Percentiles rank a stretch among this genome's conserved stretches.
Evolutionary conservation across 2,329 filamentous ascomycete species (phyloP).

Genomic region (Fusarium sp.): DNA sequence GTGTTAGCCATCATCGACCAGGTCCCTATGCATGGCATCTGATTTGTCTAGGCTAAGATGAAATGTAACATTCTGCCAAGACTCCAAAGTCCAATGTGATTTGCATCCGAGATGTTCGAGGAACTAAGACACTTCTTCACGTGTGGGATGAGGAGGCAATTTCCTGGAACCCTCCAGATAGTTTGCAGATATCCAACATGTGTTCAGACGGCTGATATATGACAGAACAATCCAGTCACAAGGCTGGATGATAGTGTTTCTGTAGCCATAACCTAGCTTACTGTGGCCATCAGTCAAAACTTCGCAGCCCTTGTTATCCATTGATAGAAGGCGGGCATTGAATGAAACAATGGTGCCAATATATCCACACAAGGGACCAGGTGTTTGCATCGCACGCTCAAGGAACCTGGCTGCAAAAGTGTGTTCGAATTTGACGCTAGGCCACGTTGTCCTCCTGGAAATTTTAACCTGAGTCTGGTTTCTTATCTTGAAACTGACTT

Average conservation of each 20-base stretch:
- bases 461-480: neutral
- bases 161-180: slow-evolving; percentile 3
- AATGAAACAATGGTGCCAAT: neutral
- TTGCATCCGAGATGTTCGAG: slow-evolving; percentile 9
- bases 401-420: neutral
- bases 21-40: slow-evolving; percentile 10
- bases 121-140: slow-evolving; percentile 11
- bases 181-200: neutral
- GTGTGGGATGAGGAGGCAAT: slow-evolving; percentile 16
- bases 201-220: neutral
- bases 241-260: neutral
- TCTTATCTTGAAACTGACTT: slow-evolving; percentile 10
- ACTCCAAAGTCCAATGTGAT: slow-evolving; percentile 17
- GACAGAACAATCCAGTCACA: neutral
- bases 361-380: neutral
- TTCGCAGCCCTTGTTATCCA: slow-evolving; percentile 10
- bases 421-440: neutral
- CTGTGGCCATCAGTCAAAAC: neutral
- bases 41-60: slow-evolving; percentile 30
- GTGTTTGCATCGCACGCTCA: neutral
- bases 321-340: neutral
- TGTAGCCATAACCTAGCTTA: neutral
- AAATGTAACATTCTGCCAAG: slow-evolving; percentile 27
- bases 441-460: neutral
- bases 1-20: slow-evolving; percentile 28